Conservation (phyloP, 768 basidiomycete genomes). For the Hygrophoropsis aurantiaca region DNA sequence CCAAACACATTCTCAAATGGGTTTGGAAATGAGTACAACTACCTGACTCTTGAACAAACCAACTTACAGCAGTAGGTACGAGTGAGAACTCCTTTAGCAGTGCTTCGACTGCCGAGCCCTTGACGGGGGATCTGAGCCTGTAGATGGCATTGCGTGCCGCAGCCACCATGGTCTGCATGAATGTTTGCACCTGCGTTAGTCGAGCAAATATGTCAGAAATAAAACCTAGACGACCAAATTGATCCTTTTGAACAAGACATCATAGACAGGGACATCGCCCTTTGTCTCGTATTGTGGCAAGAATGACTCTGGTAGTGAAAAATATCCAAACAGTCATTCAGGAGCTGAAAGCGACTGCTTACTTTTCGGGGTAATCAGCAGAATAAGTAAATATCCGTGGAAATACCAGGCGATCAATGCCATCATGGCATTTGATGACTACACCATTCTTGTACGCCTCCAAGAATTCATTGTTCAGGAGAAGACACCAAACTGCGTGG, state of each 20-base stretch:
- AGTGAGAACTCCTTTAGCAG: slow-evolving; percentile 8
- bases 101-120: slow-evolving; percentile 6
- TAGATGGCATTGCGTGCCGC: slow-evolving; percentile 8
- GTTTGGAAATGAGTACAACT: slow-evolving; percentile 11
- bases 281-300: slow-evolving; percentile 26
- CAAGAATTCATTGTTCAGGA: slow-evolving; percentile 16
- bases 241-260: slow-evolving; percentile 17
- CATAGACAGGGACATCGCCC: slow-evolving; percentile 31
- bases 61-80: slow-evolving; percentile 13
- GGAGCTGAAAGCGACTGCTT: too few species aligned
- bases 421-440: slow-evolving; percentile 12
- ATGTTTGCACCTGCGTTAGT: neutral
- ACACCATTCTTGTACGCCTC: slow-evolving; percentile 16
- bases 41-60: too few species aligned
- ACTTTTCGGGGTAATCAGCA: slow-evolving; percentile 27
- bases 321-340: too few species aligned
- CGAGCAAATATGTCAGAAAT: slow-evolving; percentile 3
- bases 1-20: slow-evolving; percentile 8
- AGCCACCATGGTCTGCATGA: neutral
- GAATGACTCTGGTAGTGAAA: slow-evolving; percentile 1
- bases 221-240: slow-evolving; percentile 14
- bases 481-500: slow-evolving; percentile 14
- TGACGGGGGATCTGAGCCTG: slow-evolving; percentile 9
- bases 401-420: slow-evolving; percentile 6
- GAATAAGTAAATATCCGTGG: slow-evolving; percentile 16